A percentile compares a stretch with the other conserved stretches of the same genome.
Evolutionary conservation across 1,139 yeast species (phyloP).

Genomic region (Taphrina wiesneri): DNA sequence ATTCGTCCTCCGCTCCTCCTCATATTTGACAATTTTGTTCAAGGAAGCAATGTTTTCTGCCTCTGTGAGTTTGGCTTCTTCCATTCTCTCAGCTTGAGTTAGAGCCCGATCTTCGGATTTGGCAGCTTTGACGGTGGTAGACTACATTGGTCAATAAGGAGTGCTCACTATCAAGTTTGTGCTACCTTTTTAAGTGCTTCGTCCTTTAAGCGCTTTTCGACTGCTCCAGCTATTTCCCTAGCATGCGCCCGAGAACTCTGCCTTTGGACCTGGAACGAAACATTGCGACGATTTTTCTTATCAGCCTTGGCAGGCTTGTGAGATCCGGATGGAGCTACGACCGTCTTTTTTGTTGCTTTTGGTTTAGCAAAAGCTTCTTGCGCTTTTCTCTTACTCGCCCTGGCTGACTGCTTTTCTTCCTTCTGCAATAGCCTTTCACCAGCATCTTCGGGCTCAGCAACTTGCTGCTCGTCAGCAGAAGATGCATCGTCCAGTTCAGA

Average conservation of each 20-base stretch:
- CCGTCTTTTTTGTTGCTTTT: slow-evolving; percentile 3
- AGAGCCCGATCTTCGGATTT: slow-evolving; percentile 42
- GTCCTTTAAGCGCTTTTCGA: slow-evolving; percentile 69
- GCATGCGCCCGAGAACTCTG: slow-evolving; percentile 79
- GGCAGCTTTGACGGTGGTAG: slow-evolving; percentile 41
- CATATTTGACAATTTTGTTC: slow-evolving; percentile 78
- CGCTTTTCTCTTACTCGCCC: slow-evolving; percentile 25
- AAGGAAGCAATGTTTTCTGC: slow-evolving; percentile 69
- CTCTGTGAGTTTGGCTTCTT: slow-evolving; percentile 86
- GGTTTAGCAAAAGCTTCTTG: slow-evolving; percentile 30
- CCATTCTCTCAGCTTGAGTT: slow-evolving; percentile 84
- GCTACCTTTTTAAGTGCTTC: slow-evolving; percentile 67
- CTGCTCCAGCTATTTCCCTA: slow-evolving; percentile 71
- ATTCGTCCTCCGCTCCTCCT: slow-evolving; percentile 51
- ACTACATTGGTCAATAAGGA: slow-evolving; percentile 45
- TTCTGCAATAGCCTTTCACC: slow-evolving; percentile 45
- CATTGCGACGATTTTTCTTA: slow-evolving; percentile 31
- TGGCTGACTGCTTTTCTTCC: slow-evolving; percentile 41
- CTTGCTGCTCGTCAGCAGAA: slow-evolving; percentile 40
- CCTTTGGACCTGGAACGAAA: slow-evolving; percentile 51
- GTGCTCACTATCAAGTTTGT: slow-evolving; percentile 25
- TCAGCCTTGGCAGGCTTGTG: slow-evolving; percentile 6
- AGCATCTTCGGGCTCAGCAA: slow-evolving; percentile 39
- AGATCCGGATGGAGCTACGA: background rate
- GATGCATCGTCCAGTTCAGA: slow-evolving; percentile 38